Evolutionary conservation across 441 rosid species (phyloP), one percentile per base, ranked within the genome.

Genomic region (Eutrema salsugineum): DNA sequence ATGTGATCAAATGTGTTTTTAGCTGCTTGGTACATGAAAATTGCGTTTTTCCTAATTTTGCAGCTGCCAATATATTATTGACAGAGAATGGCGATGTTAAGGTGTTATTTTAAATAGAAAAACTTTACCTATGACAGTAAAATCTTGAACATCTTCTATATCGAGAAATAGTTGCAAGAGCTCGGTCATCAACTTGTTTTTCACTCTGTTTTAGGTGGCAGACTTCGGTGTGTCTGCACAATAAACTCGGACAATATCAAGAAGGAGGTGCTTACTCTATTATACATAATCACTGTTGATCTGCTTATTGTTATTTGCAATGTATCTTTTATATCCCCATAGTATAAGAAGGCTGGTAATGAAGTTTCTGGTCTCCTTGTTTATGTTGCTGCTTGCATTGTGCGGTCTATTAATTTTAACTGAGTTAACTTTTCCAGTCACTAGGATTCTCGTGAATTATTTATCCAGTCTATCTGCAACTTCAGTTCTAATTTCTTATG

Each of bases 161-260:
- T 51, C 40, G 16, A 43, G 14, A 42, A 22, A 1, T 55, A 16
- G 19, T 30, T 63, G 66, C 43, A 44, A 46, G 61, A 47, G 56
- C 35, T 70, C 63, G 51, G 46, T 70, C 15, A 33, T 72, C 30
- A 5, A 63, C 38, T 64, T 78, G 58, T 38, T 79, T 68, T 43
- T 80, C 66, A 68, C 78, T 60, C 71, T 81, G 77, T 73, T 63
- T 73, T 86, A 95, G 99, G 99, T 95, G 74, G 99, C 99, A 42
- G 99, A 93, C 83, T 95, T 95, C 83, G 99, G 99, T 46, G 99
- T 95, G 70, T 95, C 99, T 81, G 98, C 98, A 4, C 99, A 95
- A 75, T 83, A 93, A 70, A 92, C 99, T 33, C 87, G 96, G 82
- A 95, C 98, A 44, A 93, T 95, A 81, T 95, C 99, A 48, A 84